Percentiles rank a stretch among this genome's conserved stretches.
phyloP scores from a whole-genome alignment of 2,329 filamentous ascomycete species.

The Colletotrichum simmondsii region DNA sequence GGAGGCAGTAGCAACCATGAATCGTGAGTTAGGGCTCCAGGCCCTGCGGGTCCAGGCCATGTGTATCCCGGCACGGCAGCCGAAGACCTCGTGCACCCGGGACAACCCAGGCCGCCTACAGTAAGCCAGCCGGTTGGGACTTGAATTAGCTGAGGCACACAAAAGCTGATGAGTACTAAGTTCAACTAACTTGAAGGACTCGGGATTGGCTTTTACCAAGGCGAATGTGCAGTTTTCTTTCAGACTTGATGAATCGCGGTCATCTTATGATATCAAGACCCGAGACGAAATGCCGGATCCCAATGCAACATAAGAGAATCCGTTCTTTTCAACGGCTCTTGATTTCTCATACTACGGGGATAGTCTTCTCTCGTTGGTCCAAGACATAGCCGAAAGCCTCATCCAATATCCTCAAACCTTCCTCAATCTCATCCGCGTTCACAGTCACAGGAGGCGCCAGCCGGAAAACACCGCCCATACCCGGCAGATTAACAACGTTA shows the following conservation, averaged over 20 bases:
- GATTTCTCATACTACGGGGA: background rate
- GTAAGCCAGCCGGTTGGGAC: too few relatives aligned
- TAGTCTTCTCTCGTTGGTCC: background rate
- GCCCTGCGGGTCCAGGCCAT: background rate
- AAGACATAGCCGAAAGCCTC: conserved; percentile 50
- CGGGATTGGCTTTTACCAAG: too few relatives aligned
- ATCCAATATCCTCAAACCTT: conserved; percentile 61
- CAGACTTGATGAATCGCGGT: too few relatives aligned
- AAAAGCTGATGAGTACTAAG: too few relatives aligned
- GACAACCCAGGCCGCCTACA: background rate
- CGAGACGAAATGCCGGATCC: background rate
- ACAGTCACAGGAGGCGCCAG: conserved; percentile 63
- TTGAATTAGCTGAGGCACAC: too few relatives aligned
- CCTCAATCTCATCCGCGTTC: conserved; percentile 53
- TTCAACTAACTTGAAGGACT: too few relatives aligned
- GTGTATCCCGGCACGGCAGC: background rate
- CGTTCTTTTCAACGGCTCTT: background rate
- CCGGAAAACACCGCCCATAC: conserved; percentile 61
- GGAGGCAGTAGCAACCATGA: fast-evolving
- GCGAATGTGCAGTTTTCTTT: too few relatives aligned
- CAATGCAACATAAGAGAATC: background rate
- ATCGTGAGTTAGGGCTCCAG: background rate
- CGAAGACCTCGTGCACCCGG: background rate
- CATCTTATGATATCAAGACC: too few relatives aligned
- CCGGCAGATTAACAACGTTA: conserved; percentile 58